A percentile compares a stretch with the other conserved stretches of the same genome.
Conservation (phyloP, 352 stramenopile genomes). For the Pythium angustatum region DNA sequence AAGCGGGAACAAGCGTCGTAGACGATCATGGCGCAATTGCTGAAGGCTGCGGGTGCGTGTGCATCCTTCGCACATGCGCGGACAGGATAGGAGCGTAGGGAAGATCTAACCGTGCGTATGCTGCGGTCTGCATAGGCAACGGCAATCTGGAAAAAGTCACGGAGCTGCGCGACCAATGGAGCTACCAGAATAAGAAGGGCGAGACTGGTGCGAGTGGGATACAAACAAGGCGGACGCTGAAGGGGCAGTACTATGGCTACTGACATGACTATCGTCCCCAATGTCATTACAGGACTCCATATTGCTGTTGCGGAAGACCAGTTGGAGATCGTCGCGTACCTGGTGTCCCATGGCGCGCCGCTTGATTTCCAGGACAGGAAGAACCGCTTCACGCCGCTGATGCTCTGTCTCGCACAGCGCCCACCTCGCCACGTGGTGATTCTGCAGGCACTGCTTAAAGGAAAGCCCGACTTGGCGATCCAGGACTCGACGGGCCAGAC, state of each 20-base stretch:
- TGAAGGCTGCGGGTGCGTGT: constrained; percentile 34
- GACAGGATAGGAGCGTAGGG: background rate
- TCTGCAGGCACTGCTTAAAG: constrained; percentile 63
- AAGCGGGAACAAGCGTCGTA: background rate
- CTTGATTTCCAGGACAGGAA: constrained; percentile 81
- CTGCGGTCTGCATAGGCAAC: constrained; percentile 38
- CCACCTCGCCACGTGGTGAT: constrained; percentile 67
- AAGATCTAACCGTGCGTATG: background rate
- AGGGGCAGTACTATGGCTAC: background rate
- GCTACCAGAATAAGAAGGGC: constrained; percentile 83
- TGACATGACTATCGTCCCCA: background rate
- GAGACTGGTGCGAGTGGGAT: constrained; percentile 50
- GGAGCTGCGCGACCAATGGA: constrained; percentile 65
- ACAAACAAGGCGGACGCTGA: no score
- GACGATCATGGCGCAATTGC: constrained; percentile 32
- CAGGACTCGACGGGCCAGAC: constrained; percentile 69
- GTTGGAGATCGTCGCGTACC: constrained; percentile 66
- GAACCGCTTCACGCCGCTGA: constrained; percentile 71
- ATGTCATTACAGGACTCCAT: constrained; percentile 51
- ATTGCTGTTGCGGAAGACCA: constrained; percentile 73
- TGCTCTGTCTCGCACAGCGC: constrained; percentile 74
- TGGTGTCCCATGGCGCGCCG: constrained; percentile 65
- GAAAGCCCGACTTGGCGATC: constrained; percentile 62
- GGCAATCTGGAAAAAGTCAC: constrained; percentile 74
- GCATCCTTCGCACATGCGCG: background rate